phyloP scores from a whole-genome alignment of 73 alveolate genomes.

The Blepharisma stoltei region DNA sequence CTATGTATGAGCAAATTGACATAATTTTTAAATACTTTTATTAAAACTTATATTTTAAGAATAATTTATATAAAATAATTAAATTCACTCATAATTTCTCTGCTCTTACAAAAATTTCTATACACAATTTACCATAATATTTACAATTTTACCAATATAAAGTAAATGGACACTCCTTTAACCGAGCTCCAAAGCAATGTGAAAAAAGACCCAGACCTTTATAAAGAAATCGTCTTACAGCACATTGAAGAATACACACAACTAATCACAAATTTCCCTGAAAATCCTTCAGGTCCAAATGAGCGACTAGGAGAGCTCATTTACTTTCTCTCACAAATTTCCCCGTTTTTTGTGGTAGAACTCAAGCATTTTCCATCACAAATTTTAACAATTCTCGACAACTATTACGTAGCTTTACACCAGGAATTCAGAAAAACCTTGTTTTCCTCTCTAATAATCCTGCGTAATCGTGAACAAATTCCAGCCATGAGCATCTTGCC shows the following conservation, averaged over 20 bases:
- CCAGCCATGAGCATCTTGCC: constrained; percentile 74
- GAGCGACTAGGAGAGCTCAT: constrained; percentile 61
- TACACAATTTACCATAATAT: too few relatives aligned
- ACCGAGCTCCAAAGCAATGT: constrained; percentile 68
- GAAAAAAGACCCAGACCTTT: constrained; percentile 74
- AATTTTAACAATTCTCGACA: constrained; percentile 59
- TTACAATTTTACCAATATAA: too few relatives aligned
- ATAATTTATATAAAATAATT: too few relatives aligned
- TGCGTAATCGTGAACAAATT: constrained; percentile 66
- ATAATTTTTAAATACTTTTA: too few relatives aligned
- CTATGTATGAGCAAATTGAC: too few relatives aligned
- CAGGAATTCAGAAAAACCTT: constrained; percentile 73
- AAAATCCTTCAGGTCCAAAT: constrained; percentile 65
- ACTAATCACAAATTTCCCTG: constrained; percentile 55
- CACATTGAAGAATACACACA: constrained; percentile 63
- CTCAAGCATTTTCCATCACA: constrained; percentile 71
- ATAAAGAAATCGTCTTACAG: constrained; percentile 63
- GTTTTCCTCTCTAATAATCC: constrained; percentile 62
- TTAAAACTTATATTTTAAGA: too few relatives aligned
- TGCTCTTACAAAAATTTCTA: too few relatives aligned
- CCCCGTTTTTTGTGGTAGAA: constrained; percentile 57
- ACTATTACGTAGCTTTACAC: constrained; percentile 70
- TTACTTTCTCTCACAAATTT: constrained; percentile 72
- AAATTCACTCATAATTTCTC: too few relatives aligned
- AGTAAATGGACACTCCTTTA: constrained; percentile 30